A percentile compares a stretch with the other conserved stretches of the same genome.
These are phyloP conservation scores for Kluyveromyces siamensis DNA, from an alignment of 805 yeast genomes.

Conservation along the genomic window DNA sequence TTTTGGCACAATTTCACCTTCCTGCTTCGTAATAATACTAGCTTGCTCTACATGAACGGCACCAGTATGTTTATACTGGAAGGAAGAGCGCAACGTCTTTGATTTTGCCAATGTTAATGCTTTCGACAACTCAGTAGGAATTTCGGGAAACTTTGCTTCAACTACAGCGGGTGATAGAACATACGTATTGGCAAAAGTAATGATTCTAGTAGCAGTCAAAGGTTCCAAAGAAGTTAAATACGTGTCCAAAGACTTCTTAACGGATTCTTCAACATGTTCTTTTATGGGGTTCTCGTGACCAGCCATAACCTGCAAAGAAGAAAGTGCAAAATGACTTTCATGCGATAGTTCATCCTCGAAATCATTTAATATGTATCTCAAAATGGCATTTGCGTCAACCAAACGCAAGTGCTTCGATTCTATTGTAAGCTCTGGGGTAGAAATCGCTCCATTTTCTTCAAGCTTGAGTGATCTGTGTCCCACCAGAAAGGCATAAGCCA, in stretches of 20 bases:
- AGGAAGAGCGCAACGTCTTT: conserved; percentile 22
- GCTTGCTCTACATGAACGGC: conserved; percentile 22
- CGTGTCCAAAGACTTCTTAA: conserved; percentile 30
- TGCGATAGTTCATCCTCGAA: conserved; percentile 31
- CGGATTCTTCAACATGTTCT: conserved; percentile 36
- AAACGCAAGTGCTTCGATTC: conserved; percentile 33
- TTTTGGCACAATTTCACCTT: conserved; percentile 50
- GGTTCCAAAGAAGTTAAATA: conserved; percentile 22
- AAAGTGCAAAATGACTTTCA: conserved; percentile 18
- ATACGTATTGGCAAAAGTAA: conserved; percentile 50
- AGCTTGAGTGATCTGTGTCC: conserved; percentile 18
- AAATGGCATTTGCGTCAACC: conserved; percentile 60
- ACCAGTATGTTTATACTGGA: conserved; percentile 35
- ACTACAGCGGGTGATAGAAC: conserved; percentile 29
- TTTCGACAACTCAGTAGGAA: conserved; percentile 31
- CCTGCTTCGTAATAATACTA: conserved; percentile 18
- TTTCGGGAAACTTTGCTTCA: conserved; percentile 17
- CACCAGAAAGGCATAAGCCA: conserved; percentile 24
- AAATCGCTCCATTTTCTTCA: conserved; percentile 11
- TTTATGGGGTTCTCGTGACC: conserved; percentile 22
- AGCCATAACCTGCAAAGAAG: conserved; percentile 15
- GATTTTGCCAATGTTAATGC: conserved; percentile 41
- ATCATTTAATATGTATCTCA: conserved; percentile 49
- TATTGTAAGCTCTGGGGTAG: conserved; percentile 21
- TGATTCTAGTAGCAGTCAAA: conserved; percentile 43